Evolutionary conservation across 208 protist species (phyloP), one percentile per base, ranked within the genome.

Genomic region (Acanthamoeba culbertsoni): DNA sequence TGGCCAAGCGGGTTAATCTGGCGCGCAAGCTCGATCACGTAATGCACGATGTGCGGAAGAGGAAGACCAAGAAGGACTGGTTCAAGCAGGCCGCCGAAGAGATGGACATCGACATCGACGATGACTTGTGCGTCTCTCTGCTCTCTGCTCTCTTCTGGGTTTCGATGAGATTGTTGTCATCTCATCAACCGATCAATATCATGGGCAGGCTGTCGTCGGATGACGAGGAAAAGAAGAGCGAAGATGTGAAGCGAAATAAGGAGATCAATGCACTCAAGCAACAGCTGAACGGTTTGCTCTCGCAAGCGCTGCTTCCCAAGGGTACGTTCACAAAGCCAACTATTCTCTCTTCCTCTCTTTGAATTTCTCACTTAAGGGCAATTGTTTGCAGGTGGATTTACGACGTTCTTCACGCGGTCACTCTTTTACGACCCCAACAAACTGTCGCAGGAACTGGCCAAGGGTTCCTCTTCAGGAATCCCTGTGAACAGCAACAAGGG

Each of bases 71-170:
- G 14, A 82, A 89, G 26, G 68, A 94, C 65, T 96, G 95, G 95
- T 92, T 96, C 53, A 23, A 40, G n/a, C 23, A 95, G 57, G 31
- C 62, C 23, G 96, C 96, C 20, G 37, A 95, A 43, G 96, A 95
- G 51, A 93, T 96, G 93, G 96, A 97, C 46, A 96, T 97, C 45
- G 95, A 96, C 14, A 26, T 97, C 2, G 96, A 97, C 57, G 89
- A 95, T 53, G 95, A 94, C 33, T 93, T 96, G 51, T 94, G 93
- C 37, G 68, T 45, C 1, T 10, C 20, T n/a, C 75, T 14, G 12
- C 43, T 57, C 45, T 8, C 1, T 40, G 7, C 48, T 28, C 45
- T 57, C 57, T 18, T 43, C 45, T 51, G 71, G 42, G 71, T 82
- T 14, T 53, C 20, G 71, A 31, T 23, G 53, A 37, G 7, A 20